phyloP scores from a whole-genome alignment of 164 flowering plant genomes.

The Annona cherimola region DNA sequence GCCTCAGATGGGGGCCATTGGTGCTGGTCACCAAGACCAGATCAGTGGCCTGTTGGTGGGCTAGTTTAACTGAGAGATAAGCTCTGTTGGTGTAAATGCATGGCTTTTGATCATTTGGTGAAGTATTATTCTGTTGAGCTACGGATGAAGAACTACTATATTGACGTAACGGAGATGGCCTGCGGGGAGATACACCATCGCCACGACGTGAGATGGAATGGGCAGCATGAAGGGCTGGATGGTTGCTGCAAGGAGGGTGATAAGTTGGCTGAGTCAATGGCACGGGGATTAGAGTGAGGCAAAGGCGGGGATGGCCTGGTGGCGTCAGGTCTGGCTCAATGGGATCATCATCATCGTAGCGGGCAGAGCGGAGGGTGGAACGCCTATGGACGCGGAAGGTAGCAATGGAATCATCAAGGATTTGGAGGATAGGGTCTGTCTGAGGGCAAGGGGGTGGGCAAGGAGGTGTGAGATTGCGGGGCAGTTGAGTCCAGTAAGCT shows the following conservation, averaged over 20 bases:
- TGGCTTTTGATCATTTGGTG: constrained; percentile 22
- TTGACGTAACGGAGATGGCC: constrained; percentile 12
- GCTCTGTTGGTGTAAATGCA: constrained; percentile 24
- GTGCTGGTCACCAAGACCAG: constrained; percentile 77
- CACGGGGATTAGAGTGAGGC: constrained; percentile 37
- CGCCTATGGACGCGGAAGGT: constrained; percentile 75
- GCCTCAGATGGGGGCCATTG: constrained; percentile 76
- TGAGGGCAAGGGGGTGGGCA: constrained; percentile 32
- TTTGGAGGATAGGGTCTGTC: constrained; percentile 52
- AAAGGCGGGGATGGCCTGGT: constrained; percentile 38
- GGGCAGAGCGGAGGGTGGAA: constrained; percentile 66
- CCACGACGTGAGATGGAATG: constrained; percentile 7
- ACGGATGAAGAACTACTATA: constrained; percentile 19
- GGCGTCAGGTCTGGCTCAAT: constrained; percentile 45
- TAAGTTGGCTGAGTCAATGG: constrained; percentile 20
- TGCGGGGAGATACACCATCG: not conserved
- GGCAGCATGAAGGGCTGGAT: constrained; percentile 17
- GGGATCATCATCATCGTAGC: constrained; percentile 72
- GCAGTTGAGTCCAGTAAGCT: constrained; percentile 87
- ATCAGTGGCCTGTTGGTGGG: constrained; percentile 58
- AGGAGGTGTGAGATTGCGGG: constrained; percentile 47
- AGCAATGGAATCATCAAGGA: constrained; percentile 89
- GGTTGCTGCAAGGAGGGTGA: constrained; percentile 7
- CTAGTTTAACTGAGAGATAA: constrained; percentile 54
- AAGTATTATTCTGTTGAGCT: constrained; percentile 7